These are phyloP conservation scores for Botrytis paeoniae DNA, from an alignment of 2,329 filamentous ascomycete genomes.

Conservation along the genomic window DNA sequence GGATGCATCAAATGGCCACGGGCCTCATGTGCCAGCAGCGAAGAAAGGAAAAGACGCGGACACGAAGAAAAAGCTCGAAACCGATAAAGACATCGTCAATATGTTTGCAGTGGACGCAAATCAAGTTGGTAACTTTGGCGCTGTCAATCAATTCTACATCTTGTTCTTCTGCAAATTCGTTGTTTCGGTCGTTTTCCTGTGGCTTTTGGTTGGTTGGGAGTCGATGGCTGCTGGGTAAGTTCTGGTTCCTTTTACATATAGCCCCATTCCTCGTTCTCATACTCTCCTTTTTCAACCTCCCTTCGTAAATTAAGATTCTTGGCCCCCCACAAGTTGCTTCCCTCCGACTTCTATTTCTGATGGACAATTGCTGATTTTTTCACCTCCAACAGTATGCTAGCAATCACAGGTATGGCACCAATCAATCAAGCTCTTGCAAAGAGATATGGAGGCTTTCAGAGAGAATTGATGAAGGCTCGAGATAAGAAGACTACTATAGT, in stretches of 20 bases:
- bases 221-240: conserved; percentile 53
- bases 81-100: conserved; percentile 69
- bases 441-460: conserved; percentile 60
- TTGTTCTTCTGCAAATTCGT: conserved; percentile 58
- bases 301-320: not conserved
- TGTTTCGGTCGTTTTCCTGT: conserved; percentile 62
- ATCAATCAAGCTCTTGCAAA: conserved; percentile 64
- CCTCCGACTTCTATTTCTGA: no score
- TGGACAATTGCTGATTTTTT: not conserved
- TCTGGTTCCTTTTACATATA: not conserved
- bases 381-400: conserved; percentile 47
- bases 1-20: conserved; percentile 2
- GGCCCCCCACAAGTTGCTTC: not conserved
- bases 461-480: conserved; percentile 67
- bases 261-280: not conserved
- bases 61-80: conserved; percentile 41
- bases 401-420: conserved; percentile 61
- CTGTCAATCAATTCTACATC: conserved; percentile 61
- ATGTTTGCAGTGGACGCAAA: conserved; percentile 69
- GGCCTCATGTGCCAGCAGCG: not conserved
- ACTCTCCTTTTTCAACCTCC: not conserved
- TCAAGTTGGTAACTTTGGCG: conserved; percentile 61
- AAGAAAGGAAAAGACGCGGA: conserved; percentile 15
- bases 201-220: conserved; percentile 68
- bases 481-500: conserved; percentile 72